Base-by-base conservation (phyloP, 257 asterid genomes). In the Craterostigma plantagineum region DNA sequence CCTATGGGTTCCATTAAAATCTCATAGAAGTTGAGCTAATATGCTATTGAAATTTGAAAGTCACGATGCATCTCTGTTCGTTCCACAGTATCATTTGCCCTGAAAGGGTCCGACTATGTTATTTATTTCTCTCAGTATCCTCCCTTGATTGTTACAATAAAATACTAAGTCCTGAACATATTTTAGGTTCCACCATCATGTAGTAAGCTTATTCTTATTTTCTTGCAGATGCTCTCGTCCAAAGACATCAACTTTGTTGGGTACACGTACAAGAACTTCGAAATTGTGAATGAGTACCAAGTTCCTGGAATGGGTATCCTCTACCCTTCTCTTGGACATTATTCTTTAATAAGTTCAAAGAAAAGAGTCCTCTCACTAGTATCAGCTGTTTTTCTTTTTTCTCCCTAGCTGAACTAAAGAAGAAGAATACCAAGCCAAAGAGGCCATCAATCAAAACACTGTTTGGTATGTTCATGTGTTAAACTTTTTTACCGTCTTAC, bases 171-270 rank as follows among this genome's bases (percentile, higher is more conserved):
- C 42, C 34, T 34, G 43, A 4, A 14, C 14, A 57, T 52, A 27
- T 45, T 0, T 16, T 12, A 42, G 38, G 12, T 43, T 33, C 41
- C 49, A n/a, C n/a, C 30, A 23, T 23, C 30, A 23, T 23, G 2
- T 23, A 23, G 6, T 23, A 34, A 64, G 43, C 51, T 56, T 59
- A 18, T 51, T 54, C 53, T 33, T 45, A 44, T 50, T 33, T 52
- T 53, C 35, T 55, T 62, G 45, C 78, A 81, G 91, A 86, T 81
- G 93, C 93, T 86, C 61, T 78, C 97, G 18, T 81, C 97, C 55
- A 81, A 81, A 69, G 97, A 86, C 53, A 67, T 86, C 60, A 78
- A 86, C 69, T 86, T 86, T 70, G 94, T 86, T 8, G 97, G 97
- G 48, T 86, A 86, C 75, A 86, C 97, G 0, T 86, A 81, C 86